Evolutionary conservation across 208 protist genomes (phyloP), one percentile per base, ranked within the genome.

Genomic region (Trypanosoma vivax): DNA sequence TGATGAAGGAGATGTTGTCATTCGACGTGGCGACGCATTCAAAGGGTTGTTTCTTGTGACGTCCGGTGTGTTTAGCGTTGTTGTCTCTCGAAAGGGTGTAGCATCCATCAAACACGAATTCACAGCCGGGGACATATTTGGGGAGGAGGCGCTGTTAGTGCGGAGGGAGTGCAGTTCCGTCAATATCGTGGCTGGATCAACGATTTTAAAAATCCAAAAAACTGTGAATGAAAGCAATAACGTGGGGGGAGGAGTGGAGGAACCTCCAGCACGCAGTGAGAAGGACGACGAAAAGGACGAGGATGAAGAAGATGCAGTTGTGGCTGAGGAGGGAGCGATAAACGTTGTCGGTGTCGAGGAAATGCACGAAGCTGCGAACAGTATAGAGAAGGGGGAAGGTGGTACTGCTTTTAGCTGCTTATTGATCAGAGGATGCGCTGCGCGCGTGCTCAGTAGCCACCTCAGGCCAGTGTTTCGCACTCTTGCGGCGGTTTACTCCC

Each of bases 141-240:
- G 76, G 5, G 59, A 73, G 21, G 80, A 88, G 60, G 28, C 76
- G 7, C 33, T 83, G 21, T 53, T 88, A 16, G 50, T 73, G 7
- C 51, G 70, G 2, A 60, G 70, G 24, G 35, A 51, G 19, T 66
- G 68, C 35, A 88, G 69, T 54, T 88, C 79, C 19, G 79, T 88
- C 4, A 34, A 60, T 28, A 63, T 88, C 31, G 60, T 69, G 33
- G 73, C 73, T 1, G 75, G 67, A n/a, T n/a, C n/a, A n/a, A n/a
- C n/a, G n/a, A n/a, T n/a, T n/a, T n/a, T 14, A 64, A 52, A 33
- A 14, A 39, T 31, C 19, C 11, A 25, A 35, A 51, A 6, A 19
- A 18, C 0, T 3, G 33, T 21, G n/a, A 19, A 10, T 73, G 72
- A 31, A 42, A 41, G 11, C 45, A 55, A 34, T 16, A 72, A 42